Conservation (phyloP, 176 grass and related monocot genomes). For the Lolium perenne region DNA sequence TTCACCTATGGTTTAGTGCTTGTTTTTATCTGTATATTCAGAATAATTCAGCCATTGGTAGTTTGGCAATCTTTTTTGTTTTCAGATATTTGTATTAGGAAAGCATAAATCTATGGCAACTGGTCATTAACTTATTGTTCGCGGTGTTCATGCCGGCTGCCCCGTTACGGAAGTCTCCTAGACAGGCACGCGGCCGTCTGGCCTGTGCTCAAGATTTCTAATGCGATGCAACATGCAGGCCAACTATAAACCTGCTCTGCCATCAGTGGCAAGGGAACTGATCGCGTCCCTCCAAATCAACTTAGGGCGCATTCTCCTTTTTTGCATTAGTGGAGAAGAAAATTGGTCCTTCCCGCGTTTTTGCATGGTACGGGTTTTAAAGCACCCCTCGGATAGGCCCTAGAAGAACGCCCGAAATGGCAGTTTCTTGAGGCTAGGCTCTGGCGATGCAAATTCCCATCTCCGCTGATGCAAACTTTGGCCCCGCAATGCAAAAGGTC, state of each 20-base stretch:
- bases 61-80: slow-evolving; percentile 45
- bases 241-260: not conserved
- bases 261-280: not conserved
- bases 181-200: not conserved
- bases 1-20: slow-evolving; percentile 51
- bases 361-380: too few species aligned
- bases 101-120: slow-evolving; percentile 44
- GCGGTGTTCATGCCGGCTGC: not conserved
- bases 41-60: slow-evolving; percentile 39
- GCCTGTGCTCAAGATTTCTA: not conserved
- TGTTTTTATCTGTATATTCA: slow-evolving; percentile 62
- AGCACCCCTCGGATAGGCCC: too few species aligned
- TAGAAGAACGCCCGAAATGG: too few species aligned
- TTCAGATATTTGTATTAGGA: slow-evolving; percentile 51
- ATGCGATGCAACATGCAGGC: not conserved
- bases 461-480: too few species aligned
- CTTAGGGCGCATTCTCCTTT: not conserved
- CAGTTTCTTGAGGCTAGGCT: too few species aligned
- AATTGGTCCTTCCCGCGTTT: too few species aligned
- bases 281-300: not conserved
- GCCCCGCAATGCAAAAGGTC: too few species aligned
- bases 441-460: too few species aligned
- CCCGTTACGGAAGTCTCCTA: not conserved
- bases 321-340: too few species aligned
- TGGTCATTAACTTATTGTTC: slow-evolving; percentile 26